Evolutionary conservation across 495 filamentous ascomycete species (phyloP).

Genomic region (Trichoderma orchidacearum): DNA sequence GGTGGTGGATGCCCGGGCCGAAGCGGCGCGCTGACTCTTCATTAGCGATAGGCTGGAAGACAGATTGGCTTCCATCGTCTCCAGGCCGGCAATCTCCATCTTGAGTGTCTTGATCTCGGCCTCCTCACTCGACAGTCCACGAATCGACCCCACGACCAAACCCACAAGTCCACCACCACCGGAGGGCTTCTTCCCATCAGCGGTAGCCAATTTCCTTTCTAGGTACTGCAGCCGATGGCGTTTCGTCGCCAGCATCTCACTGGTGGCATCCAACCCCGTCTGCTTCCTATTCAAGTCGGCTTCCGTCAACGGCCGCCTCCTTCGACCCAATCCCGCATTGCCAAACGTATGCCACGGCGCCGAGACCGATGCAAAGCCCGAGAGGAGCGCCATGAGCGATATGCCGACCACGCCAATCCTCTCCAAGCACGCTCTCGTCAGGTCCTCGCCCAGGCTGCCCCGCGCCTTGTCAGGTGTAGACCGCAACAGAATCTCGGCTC

Average conservation of each 20-base stretch:
- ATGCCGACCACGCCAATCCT: slow-evolving; percentile 71
- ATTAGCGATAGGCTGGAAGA: slow-evolving; percentile 44
- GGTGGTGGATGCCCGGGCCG: slow-evolving; percentile 46
- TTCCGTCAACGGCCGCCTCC: slow-evolving; percentile 45
- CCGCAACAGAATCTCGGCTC: slow-evolving; percentile 14
- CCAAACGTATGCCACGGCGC: slow-evolving; percentile 71
- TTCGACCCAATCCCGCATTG: slow-evolving; percentile 26
- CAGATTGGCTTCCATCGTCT: slow-evolving; percentile 58
- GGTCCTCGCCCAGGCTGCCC: slow-evolving; percentile 20
- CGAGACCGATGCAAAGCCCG: slow-evolving; percentile 70
- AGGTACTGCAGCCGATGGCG: slow-evolving; percentile 50
- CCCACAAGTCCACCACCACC: slow-evolving; percentile 44
- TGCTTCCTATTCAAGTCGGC: slow-evolving; percentile 57
- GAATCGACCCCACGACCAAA: slow-evolving; percentile 51
- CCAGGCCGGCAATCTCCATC: slow-evolving; percentile 65
- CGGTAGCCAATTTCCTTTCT: slow-evolving; percentile 40
- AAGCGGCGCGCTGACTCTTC: slow-evolving; percentile 40
- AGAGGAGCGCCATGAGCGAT: slow-evolving; percentile 65
- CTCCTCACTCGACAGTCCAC: slow-evolving; percentile 41
- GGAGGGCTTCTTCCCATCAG: not conserved
- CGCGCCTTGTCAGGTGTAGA: not conserved
- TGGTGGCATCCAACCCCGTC: slow-evolving; percentile 58
- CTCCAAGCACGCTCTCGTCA: slow-evolving; percentile 63
- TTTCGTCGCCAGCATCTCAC: slow-evolving; percentile 60
- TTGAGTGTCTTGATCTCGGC: slow-evolving; percentile 51